Base-by-base conservation (phyloP, 2,329 filamentous ascomycete genomes). In the Aaosphaeria pasadenensis region DNA sequence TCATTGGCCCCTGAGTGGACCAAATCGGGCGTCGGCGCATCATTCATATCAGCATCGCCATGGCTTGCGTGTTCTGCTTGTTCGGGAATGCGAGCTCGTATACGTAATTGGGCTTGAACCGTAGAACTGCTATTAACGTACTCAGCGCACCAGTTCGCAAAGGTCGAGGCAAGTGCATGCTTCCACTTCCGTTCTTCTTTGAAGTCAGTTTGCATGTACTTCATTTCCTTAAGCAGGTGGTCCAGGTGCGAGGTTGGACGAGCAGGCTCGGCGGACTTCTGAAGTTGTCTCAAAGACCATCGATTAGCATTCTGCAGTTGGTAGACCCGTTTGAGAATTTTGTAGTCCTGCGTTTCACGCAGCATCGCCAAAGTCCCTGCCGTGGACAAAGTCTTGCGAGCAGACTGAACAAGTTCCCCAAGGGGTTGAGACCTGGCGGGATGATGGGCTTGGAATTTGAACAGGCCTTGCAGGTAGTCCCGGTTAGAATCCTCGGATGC, bases 121-220 rank as follows among this genome's bases (percentile, higher is more conserved):
- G 87, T 84, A 4, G 77, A 71, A 33, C 76, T 78, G 35, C 86
- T 81, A 24, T 80, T 78, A 35, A 90, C 80, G 82, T 89, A 99
- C 57, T 92, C 86, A 0, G 87, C 89, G 69, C 92, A 97, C 60
- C 87, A 88, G 60, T 85, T 77, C 1, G 91, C 94, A 50, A 96
- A 77, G 48, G 86, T 90, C 49, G 86, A 86, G 5, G 91, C 91
- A 33, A 87, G 81, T 2, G 87, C 82, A 63, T 84, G 85, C 72
- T 96, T 97, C 91, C 91, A 96, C 67, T 95, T 96, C 38, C 90
- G 79, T 69, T 97, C 94, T 70, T 96, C 89, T 44, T 88, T 82
- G 63, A 96, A 97, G 70, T 99, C 94, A 1, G 91, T 96, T 44
- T 91, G 84, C 89, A 99, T 95, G 92, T 92, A 97, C 69, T 91